Evolutionary conservation across 352 stramenopile genomes (phyloP).

Genomic region (Plasmopara viticola): DNA sequence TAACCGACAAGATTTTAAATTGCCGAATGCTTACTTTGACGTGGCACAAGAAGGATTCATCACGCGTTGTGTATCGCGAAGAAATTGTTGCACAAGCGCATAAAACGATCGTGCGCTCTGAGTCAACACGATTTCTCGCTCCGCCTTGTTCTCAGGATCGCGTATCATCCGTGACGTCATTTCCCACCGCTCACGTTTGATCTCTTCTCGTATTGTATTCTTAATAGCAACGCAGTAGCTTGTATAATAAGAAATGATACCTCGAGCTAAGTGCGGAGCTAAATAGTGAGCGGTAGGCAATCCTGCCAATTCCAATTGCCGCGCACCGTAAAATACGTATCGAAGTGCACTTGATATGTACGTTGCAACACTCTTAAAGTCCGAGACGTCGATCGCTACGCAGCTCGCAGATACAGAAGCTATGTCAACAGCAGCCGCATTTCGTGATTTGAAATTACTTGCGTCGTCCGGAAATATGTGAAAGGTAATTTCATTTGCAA

Average conservation of each 20-base stretch:
- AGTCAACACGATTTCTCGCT: constrained; percentile 73
- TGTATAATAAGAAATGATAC: constrained; percentile 48
- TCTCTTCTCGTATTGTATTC: constrained; percentile 58
- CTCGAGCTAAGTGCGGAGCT: constrained; percentile 52
- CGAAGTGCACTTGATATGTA: constrained; percentile 67
- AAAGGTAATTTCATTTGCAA: constrained; percentile 61
- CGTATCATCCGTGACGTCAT: constrained; percentile 65
- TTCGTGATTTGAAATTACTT: constrained; percentile 20
- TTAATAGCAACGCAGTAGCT: constrained; percentile 70
- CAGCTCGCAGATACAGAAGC: constrained; percentile 14
- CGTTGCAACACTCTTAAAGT: constrained; percentile 75
- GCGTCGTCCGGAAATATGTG: constrained; percentile 67
- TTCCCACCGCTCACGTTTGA: constrained; percentile 81
- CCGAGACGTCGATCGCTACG: constrained; percentile 56
- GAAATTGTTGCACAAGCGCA: constrained; percentile 74
- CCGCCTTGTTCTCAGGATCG: constrained; percentile 55
- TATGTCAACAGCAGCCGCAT: constrained; percentile 7
- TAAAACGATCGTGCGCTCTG: constrained; percentile 76
- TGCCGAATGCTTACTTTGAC: constrained; percentile 38
- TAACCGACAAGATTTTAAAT: background rate
- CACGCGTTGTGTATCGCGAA: constrained; percentile 68
- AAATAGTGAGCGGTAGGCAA: constrained; percentile 70
- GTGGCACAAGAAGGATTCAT: constrained; percentile 77
- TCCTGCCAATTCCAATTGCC: constrained; percentile 70
- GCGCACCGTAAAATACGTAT: constrained; percentile 77